phyloP scores from a whole-genome alignment of 768 basidiomycete species.

The Pluteus cervinus region DNA sequence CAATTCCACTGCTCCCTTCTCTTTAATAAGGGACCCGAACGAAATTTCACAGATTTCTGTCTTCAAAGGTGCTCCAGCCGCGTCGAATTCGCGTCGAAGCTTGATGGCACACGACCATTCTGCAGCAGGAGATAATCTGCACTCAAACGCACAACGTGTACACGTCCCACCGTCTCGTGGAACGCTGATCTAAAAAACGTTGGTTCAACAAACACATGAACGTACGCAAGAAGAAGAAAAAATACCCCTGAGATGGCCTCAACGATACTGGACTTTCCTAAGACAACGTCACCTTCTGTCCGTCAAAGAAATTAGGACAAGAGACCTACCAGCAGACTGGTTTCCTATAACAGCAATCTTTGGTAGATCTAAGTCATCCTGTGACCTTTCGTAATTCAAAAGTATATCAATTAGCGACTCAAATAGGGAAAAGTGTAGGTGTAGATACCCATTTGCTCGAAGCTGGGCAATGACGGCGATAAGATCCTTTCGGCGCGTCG shows the following conservation, averaged over 20 bases:
- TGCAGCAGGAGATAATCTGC: slow-evolving; percentile 35
- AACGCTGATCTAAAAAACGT: slow-evolving; percentile 41
- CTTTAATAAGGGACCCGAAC: slow-evolving; percentile 37
- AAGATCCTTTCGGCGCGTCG: too few species aligned
- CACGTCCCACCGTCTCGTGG: slow-evolving; percentile 60
- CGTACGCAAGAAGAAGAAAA: slow-evolving; percentile 1
- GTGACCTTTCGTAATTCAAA: slow-evolving; percentile 29
- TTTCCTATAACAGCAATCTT: slow-evolving; percentile 61
- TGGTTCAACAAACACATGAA: background rate
- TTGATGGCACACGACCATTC: slow-evolving; percentile 40
- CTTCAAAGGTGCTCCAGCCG: slow-evolving; percentile 14
- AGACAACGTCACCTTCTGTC: too few species aligned
- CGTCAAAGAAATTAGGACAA: too few species aligned
- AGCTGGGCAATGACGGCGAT: too few species aligned
- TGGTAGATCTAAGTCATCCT: slow-evolving; percentile 58
- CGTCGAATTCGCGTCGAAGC: slow-evolving; percentile 18
- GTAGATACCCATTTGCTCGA: too few species aligned
- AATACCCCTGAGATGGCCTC: slow-evolving; percentile 52
- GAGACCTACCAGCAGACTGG: slow-evolving; percentile 64
- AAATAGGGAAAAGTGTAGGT: too few species aligned
- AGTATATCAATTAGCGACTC: too few species aligned
- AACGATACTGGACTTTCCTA: slow-evolving; percentile 57
- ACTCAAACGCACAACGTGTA: slow-evolving; percentile 54
- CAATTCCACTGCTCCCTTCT: slow-evolving; percentile 41
- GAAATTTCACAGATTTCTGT: too few species aligned